These are phyloP conservation scores for Saraca asoca DNA, from an alignment of 331 rosid genomes.

Conservation along the genomic window DNA sequence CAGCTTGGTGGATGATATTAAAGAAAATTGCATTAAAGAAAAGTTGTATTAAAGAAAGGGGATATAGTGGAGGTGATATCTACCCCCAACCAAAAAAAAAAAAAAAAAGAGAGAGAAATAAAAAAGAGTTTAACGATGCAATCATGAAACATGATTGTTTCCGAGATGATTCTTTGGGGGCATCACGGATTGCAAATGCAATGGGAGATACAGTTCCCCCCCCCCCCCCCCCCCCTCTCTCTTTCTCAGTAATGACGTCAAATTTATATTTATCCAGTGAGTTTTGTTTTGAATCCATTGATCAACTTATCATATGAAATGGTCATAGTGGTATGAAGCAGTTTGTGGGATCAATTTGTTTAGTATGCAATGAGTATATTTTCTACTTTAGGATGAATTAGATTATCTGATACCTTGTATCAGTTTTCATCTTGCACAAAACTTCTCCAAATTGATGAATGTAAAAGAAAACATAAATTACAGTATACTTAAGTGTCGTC, in stretches of 20 bases:
- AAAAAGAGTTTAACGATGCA: background rate
- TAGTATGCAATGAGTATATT: background rate
- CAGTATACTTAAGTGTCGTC: background rate
- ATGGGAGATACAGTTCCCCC: background rate
- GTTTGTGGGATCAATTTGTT: background rate
- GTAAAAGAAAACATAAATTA: background rate
- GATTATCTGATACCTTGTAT: conserved; percentile 3
- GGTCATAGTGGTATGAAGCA: conserved; percentile 2
- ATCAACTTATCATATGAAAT: conserved; percentile 1
- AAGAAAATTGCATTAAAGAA: background rate
- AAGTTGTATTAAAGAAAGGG: background rate
- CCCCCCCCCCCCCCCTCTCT: too few relatives aligned
- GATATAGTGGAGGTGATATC: conserved; percentile 1
- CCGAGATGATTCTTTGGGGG: conserved; percentile 5
- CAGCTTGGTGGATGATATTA: conserved; percentile 2
- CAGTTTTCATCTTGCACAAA: background rate
- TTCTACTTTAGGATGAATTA: background rate
- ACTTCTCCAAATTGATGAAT: background rate
- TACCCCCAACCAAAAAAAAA: background rate
- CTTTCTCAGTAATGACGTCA: too few relatives aligned
- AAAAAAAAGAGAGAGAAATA: background rate
- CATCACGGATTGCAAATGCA: conserved; percentile 18
- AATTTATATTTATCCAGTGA: too few relatives aligned
- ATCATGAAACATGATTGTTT: conserved; percentile 19
- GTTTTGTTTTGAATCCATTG: background rate